Evolutionary conservation across 768 basidiomycete species (phyloP).

Genomic region (Cubamyces sp.): DNA sequence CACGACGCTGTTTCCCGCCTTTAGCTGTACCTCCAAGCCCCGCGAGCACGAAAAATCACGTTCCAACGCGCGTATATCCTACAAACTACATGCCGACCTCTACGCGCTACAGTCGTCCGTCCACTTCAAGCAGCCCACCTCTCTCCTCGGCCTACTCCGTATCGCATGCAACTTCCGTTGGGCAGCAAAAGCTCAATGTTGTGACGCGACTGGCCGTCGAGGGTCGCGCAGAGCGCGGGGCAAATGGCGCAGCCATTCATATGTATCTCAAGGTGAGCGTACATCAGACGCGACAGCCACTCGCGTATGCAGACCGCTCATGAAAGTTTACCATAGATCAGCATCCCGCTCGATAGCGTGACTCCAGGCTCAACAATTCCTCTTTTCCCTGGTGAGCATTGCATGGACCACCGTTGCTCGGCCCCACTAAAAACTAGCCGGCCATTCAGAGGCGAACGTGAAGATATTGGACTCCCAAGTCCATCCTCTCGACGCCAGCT

Average conservation of each 20-base stretch:
- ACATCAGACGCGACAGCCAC: constrained; percentile 6
- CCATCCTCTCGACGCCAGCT: constrained; percentile 74
- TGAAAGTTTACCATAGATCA: constrained; percentile 46
- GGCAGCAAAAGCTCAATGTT: constrained; percentile 57
- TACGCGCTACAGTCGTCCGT: constrained; percentile 33
- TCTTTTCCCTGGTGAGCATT: constrained; percentile 66
- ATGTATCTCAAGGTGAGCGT: constrained; percentile 74
- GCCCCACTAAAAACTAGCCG: not conserved
- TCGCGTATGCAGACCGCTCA: not conserved
- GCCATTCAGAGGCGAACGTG: constrained; percentile 70
- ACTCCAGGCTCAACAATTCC: constrained; percentile 71
- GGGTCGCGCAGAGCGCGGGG: constrained; percentile 67
- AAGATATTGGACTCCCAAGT: constrained; percentile 74
- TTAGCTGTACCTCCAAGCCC: not conserved
- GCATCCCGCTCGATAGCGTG: constrained; percentile 67
- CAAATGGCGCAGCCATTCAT: constrained; percentile 67
- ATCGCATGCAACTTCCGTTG: constrained; percentile 27
- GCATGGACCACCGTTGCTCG: not conserved
- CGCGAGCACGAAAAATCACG: constrained; percentile 19
- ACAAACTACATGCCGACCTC: constrained; percentile 19
- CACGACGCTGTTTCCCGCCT: not conserved
- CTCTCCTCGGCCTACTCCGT: constrained; percentile 31
- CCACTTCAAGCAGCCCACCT: constrained; percentile 36
- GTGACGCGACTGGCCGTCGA: constrained; percentile 77
- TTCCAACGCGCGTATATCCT: constrained; percentile 12